Percentiles rank a stretch among this genome's conserved stretches.
These are phyloP conservation scores for Russula griseocarnosa DNA, from an alignment of 768 basidiomycete species.

Conservation along the genomic window DNA sequence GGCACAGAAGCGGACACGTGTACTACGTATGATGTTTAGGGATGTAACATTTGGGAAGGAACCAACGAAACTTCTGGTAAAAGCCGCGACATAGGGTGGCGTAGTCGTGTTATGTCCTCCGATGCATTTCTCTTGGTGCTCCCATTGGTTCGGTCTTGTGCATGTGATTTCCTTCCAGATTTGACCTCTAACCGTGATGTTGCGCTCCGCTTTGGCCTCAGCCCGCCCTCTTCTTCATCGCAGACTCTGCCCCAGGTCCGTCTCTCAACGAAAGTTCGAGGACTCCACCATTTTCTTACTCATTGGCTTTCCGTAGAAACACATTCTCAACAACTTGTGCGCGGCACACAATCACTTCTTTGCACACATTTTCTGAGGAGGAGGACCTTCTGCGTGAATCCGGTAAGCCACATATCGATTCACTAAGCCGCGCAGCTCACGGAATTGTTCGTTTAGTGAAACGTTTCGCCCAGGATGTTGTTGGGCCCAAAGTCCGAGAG, in stretches of 20 bases:
- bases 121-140: too few relatives aligned
- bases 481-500: constrained; percentile 86
- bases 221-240: constrained; percentile 1
- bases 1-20: too few relatives aligned
- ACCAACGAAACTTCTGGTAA: too few relatives aligned
- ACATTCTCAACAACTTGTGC: constrained; percentile 29
- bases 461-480: constrained; percentile 84
- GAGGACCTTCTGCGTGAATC: constrained; percentile 91
- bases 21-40: too few relatives aligned
- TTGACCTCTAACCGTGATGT: constrained; percentile 22
- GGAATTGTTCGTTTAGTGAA: constrained; percentile 48
- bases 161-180: constrained; percentile 18
- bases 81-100: too few relatives aligned
- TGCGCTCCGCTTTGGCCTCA: constrained; percentile 30
- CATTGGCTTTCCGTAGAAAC: constrained; percentile 12
- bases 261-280: constrained; percentile 7
- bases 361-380: constrained; percentile 88
- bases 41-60: too few relatives aligned
- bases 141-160: not conserved
- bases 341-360: constrained; percentile 45
- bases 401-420: constrained; percentile 47
- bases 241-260: constrained; percentile 1
- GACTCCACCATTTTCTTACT: constrained; percentile 22
- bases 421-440: constrained; percentile 9
- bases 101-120: too few relatives aligned